These are phyloP conservation scores for Colletotrichum sp. DNA, from an alignment of 2,329 filamentous ascomycete genomes.

Conservation along the genomic window DNA sequence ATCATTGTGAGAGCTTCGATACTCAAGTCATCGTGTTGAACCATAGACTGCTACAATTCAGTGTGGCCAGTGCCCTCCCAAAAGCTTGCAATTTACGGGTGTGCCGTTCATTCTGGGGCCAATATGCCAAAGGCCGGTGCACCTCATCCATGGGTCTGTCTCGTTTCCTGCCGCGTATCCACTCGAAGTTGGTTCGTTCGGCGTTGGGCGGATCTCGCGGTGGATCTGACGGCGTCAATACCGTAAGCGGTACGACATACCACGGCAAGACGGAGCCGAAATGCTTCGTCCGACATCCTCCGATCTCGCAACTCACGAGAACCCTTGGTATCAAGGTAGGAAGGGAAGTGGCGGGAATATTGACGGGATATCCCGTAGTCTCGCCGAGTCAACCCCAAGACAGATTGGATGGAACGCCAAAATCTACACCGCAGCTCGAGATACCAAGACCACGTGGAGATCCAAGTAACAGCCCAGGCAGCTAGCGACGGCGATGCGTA, in stretches of 20 bases:
- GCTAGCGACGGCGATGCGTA: fast-evolving
- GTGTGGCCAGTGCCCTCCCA: neutral
- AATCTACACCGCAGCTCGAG: neutral
- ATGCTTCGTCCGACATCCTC: neutral
- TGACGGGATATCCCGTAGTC: neutral
- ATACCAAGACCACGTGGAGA: neutral
- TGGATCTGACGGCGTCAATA: neutral
- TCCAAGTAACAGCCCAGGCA: neutral
- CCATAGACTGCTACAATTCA: neutral
- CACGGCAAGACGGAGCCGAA: neutral
- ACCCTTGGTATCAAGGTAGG: neutral
- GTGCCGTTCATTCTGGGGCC: neutral
- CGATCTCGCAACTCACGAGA: neutral
- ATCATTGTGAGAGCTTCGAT: neutral
- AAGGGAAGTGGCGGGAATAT: neutral
- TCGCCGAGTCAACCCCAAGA: neutral
- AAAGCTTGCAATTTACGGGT: neutral
- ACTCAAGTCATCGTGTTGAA: neutral
- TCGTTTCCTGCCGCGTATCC: neutral
- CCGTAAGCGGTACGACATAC: neutral
- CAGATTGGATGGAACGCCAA: no score
- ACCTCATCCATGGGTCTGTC: neutral
- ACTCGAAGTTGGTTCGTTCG: neutral
- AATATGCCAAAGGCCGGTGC: neutral
- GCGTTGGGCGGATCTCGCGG: neutral